Percentiles rank a stretch among this genome's conserved stretches.
Evolutionary conservation across 2,329 filamentous ascomycete genomes (phyloP).

Genomic region (Trichoderma semiorbis): DNA sequence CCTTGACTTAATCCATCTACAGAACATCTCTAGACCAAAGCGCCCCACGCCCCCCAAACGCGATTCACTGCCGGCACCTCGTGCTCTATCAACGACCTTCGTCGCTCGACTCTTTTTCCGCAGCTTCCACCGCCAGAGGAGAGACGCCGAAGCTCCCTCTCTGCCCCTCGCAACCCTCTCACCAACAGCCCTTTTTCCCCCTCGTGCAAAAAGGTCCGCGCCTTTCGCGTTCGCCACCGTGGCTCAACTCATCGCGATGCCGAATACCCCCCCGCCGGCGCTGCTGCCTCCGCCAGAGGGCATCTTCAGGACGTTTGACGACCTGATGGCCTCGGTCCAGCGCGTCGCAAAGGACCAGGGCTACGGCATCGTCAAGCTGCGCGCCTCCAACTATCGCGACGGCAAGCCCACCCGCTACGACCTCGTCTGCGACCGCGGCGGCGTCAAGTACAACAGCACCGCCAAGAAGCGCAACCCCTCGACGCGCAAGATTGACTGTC

Average conservation of each 20-base stretch:
- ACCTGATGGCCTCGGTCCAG: conserved; percentile 56
- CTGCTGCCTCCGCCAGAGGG: conserved; percentile 57
- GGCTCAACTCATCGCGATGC: conserved; percentile 40
- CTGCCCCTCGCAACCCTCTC: conserved; percentile 13
- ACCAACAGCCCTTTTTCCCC: conserved; percentile 17
- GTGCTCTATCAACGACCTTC: conserved; percentile 7
- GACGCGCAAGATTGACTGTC: conserved; percentile 62
- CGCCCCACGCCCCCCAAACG: conserved; percentile 5
- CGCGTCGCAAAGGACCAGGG: conserved; percentile 60
- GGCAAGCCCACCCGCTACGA: conserved; percentile 61
- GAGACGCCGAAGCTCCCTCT: neutral
- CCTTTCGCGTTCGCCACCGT: conserved; percentile 31
- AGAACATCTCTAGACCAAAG: conserved; percentile 6
- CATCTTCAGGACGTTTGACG: conserved; percentile 58
- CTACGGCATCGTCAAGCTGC: conserved; percentile 60
- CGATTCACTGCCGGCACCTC: neutral
- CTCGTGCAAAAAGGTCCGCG: conserved; percentile 27
- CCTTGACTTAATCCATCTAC: neutral
- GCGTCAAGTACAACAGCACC: conserved; percentile 63
- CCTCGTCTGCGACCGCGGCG: conserved; percentile 60
- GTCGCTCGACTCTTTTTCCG: neutral
- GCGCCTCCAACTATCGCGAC: conserved; percentile 61
- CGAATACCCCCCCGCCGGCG: conserved; percentile 45
- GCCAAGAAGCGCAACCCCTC: conserved; percentile 63
- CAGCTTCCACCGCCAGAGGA: neutral